A percentile compares a stretch with the other conserved stretches of the same genome.
Evolutionary conservation across 805 yeast species (phyloP).

Genomic region (Nakazawaea wyomingensis): DNA sequence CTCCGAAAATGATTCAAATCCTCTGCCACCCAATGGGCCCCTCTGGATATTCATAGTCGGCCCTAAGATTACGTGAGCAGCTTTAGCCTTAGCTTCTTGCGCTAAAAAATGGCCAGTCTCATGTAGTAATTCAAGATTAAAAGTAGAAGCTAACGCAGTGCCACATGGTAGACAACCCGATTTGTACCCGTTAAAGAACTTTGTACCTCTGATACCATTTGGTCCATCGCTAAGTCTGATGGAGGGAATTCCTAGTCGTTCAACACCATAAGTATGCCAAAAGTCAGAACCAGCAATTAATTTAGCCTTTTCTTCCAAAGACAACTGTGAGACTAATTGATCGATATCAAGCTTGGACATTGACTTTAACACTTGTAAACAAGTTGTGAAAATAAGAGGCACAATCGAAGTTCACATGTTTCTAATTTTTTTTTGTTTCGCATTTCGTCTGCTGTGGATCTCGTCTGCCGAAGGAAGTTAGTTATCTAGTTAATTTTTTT

Average conservation of each 20-base stretch:
- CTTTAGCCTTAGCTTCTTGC: constrained; percentile 37
- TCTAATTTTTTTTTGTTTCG: no score
- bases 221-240: constrained; percentile 40
- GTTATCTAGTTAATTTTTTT: no score
- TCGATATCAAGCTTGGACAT: constrained; percentile 13
- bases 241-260: constrained; percentile 30
- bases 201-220: constrained; percentile 42
- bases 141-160: constrained; percentile 40
- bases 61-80: constrained; percentile 33
- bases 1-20: constrained; percentile 38
- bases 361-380: no score
- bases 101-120: constrained; percentile 38
- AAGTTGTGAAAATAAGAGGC: no score
- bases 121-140: constrained; percentile 32
- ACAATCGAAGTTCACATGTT: no score
- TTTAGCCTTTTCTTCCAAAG: constrained; percentile 25
- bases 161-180: constrained; percentile 44
- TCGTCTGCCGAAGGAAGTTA: no score
- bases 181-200: constrained; percentile 34
- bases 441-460: no score
- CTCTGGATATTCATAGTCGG: constrained; percentile 36
- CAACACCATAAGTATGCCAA: constrained; percentile 35
- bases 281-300: constrained; percentile 30
- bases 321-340: constrained; percentile 18
- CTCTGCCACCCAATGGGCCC: constrained; percentile 40